Base-by-base conservation (phyloP, 1,139 yeast genomes). In the Dujonia santamariae region DNA sequence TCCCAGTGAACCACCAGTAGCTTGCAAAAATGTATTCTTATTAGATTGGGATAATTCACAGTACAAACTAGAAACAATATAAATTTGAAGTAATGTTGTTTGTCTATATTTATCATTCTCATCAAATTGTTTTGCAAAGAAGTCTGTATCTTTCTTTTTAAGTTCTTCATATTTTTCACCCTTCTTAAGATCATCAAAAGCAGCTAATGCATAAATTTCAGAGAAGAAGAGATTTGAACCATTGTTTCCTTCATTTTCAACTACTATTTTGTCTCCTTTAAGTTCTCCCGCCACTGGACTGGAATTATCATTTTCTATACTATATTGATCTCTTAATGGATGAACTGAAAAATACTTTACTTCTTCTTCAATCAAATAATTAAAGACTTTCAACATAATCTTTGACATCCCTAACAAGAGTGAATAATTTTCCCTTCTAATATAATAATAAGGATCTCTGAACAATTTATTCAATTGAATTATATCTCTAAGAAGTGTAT, bases 191-290 rank as follows among this genome's bases (percentile, higher is more conserved):
- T 40, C 47, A 19, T 45, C 52, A 35, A 66, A 67, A 3, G 53
- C 51, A 1, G 69, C 54, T 1, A 51, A 36, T 55, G 62, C 62
- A 43, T 67, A 68, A 8, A 49, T 45, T 39, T 68, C 73, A 1
- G 75, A 68, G 35, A 61, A 63, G 39, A 54, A 67, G 19, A 40
- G 35, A 23, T 45, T 47, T 4, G 9, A 6, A 11, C 25, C 7
- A 22, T 22, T 22, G 12, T 22, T 22, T 22, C 12, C 7, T 22
- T 11, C 7, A 14, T 22, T 5, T 22, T 22, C 25, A 7, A 5
- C n/a, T 11, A 22, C n/a, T 22, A 11, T 22, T 22, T 11, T 14
- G 30, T n/a, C 18, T 7, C 11, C 6, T 9, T 27, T n/a, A n/a
- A n/a, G n/a, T n/a, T n/a, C 47, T 17, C 39, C 32, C 13, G 37